Conservation (phyloP, 768 basidiomycete species). For the Russula abietina region DNA sequence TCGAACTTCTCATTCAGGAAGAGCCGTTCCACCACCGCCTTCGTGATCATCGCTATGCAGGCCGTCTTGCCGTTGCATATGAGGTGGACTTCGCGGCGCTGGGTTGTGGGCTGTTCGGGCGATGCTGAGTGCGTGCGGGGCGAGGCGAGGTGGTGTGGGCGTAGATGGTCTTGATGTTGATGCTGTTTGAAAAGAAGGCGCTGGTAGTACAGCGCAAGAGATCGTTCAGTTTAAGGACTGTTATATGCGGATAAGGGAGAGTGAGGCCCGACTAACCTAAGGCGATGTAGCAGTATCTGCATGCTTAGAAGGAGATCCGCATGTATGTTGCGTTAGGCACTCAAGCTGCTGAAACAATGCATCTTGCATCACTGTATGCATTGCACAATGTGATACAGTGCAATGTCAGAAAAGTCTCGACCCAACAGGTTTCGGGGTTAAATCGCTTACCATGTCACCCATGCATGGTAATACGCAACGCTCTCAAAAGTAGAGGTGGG, state of each 20-base stretch:
- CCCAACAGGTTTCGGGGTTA: too few species aligned
- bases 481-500: too few species aligned
- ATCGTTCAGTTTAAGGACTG: too few species aligned
- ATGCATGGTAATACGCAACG: too few species aligned
- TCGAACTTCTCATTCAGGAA: slow-evolving; percentile 61
- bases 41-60: slow-evolving; percentile 60
- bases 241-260: too few species aligned
- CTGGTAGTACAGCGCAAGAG: slow-evolving; percentile 37
- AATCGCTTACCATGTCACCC: too few species aligned
- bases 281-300: not conserved
- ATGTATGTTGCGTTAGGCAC: too few species aligned
- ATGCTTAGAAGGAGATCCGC: not conserved
- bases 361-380: too few species aligned
- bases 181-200: slow-evolving; percentile 59
- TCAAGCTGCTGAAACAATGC: not conserved
- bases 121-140: slow-evolving; percentile 36
- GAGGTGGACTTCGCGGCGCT: slow-evolving; percentile 61
- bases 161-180: slow-evolving; percentile 52
- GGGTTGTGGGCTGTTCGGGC: slow-evolving; percentile 46
- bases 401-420: too few species aligned
- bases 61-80: slow-evolving; percentile 48
- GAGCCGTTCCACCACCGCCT: slow-evolving; percentile 50
- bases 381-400: too few species aligned
- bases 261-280: too few species aligned
- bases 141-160: slow-evolving; percentile 44